phyloP scores from a whole-genome alignment of 305 asterid species.

The Solanum hybrid region DNA sequence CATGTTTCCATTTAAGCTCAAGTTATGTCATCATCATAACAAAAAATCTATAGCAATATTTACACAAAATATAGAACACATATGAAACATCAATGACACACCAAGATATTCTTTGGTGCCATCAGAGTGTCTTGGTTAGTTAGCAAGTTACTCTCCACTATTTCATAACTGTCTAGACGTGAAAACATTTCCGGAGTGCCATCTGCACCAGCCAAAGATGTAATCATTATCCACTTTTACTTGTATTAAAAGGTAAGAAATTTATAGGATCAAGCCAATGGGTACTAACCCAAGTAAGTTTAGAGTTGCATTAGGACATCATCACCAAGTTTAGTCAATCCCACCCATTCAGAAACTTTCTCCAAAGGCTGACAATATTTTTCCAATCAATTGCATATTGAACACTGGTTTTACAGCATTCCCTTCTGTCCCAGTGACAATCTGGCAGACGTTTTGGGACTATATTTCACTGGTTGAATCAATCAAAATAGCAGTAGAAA shows the following conservation, averaged over 20 bases:
- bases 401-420: background rate
- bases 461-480: background rate
- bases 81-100: background rate
- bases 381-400: background rate
- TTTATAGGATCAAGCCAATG: background rate
- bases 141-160: background rate
- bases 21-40: background rate
- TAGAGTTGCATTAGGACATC: background rate
- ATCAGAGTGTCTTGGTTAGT: background rate
- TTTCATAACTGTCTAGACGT: background rate
- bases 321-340: background rate
- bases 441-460: background rate
- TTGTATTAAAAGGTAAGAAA: background rate
- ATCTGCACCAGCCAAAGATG: background rate
- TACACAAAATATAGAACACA: background rate
- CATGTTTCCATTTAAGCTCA: background rate
- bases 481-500: background rate
- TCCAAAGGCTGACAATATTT: background rate
- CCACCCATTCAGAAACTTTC: background rate
- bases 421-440: background rate
- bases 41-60: background rate
- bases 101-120: background rate
- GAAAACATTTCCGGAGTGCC: background rate
- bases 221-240: background rate
- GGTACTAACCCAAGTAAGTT: background rate